phyloP scores from a whole-genome alignment of 306 rosid species.

The Oemleria cerasiformis region DNA sequence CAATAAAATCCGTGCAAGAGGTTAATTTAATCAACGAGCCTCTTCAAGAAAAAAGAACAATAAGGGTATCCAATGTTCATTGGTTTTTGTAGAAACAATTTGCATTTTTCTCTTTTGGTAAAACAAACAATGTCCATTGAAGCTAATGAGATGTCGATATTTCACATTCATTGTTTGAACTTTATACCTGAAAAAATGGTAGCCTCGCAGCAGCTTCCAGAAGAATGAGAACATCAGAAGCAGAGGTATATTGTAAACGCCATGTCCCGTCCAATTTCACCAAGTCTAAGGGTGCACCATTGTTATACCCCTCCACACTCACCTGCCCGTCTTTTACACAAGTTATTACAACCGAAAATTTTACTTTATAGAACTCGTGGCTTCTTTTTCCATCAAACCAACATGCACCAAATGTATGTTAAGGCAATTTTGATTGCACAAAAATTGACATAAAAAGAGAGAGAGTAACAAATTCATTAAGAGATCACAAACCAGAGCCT shows the following conservation, averaged over 20 bases:
- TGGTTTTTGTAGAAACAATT: background rate
- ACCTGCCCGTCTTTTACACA: slow-evolving; percentile 46
- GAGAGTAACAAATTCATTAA: background rate
- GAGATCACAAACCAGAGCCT: slow-evolving; percentile 56
- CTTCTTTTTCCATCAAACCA: background rate
- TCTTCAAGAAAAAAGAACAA: background rate
- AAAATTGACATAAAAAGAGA: background rate
- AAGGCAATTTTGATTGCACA: background rate
- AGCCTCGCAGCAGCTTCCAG: slow-evolving; percentile 77
- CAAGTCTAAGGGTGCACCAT: slow-evolving; percentile 56
- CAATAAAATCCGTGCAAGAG: background rate
- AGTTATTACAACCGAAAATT: slow-evolving; percentile 1
- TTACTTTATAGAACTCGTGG: background rate
- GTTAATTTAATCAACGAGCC: background rate
- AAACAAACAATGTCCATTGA: background rate
- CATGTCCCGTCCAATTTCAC: slow-evolving; percentile 75
- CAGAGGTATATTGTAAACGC: slow-evolving; percentile 91
- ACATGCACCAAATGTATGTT: background rate
- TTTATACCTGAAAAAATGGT: slow-evolving; percentile 79
- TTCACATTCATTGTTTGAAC: background rate
- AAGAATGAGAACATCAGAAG: slow-evolving; percentile 86
- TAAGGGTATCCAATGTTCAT: slow-evolving; percentile 10
- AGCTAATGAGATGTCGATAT: background rate
- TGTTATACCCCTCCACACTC: slow-evolving; percentile 54
- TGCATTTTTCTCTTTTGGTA: background rate